Conservation (phyloP, 306 rosid species). For the Vachellia pachyceras region DNA sequence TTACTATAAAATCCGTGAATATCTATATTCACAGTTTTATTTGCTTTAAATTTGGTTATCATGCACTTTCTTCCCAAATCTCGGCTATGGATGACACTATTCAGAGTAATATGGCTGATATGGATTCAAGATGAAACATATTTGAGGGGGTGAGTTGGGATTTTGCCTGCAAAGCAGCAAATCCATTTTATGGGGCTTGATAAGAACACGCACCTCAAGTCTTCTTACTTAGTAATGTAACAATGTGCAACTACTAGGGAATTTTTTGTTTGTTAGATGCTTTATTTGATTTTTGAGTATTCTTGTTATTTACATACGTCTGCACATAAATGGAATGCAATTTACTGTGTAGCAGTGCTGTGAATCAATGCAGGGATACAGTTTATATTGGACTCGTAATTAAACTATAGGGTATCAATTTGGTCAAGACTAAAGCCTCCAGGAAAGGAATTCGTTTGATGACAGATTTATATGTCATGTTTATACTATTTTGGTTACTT, state of each 20-base stretch:
- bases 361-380: background rate
- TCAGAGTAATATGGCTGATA: slow-evolving; percentile 3
- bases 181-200: slow-evolving; percentile 23
- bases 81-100: background rate
- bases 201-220: slow-evolving; percentile 12
- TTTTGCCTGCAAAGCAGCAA: background rate
- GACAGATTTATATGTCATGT: too few species aligned
- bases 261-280: background rate
- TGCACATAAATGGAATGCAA: slow-evolving; percentile 27
- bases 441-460: background rate
- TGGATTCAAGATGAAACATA: slow-evolving; percentile 15
- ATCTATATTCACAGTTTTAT: slow-evolving; percentile 81
- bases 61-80: background rate
- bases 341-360: background rate
- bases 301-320: background rate
- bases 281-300: background rate
- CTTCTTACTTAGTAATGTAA: slow-evolving; percentile 10
- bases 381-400: background rate
- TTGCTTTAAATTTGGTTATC: slow-evolving; percentile 60
- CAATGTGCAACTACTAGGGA: background rate
- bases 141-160: slow-evolving; percentile 11
- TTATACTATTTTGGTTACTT: background rate
- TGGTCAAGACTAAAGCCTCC: background rate
- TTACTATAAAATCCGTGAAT: slow-evolving; percentile 81
- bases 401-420: background rate